Conservation (phyloP, 352 stramenopile genomes). For the Lagenidium giganteum region DNA sequence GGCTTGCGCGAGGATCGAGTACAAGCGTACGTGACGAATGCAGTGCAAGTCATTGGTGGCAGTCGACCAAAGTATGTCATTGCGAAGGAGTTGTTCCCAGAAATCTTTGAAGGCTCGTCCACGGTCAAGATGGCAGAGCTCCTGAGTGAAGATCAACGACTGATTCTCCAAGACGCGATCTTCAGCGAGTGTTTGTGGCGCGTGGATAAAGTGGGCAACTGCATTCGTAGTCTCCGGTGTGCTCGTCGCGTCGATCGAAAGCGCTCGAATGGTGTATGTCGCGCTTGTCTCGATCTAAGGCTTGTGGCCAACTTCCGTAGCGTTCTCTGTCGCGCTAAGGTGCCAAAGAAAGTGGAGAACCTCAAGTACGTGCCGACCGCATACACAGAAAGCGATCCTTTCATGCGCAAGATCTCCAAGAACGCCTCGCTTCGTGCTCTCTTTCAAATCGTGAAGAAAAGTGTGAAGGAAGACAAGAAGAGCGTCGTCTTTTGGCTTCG, state of each 20-base stretch:
- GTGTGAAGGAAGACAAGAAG: conserved; percentile 24
- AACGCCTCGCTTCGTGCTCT: conserved; percentile 64
- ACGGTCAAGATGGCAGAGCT: conserved; percentile 66
- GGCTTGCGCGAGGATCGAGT: conserved; percentile 63
- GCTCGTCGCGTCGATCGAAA: conserved; percentile 31
- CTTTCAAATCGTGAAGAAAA: conserved; percentile 53
- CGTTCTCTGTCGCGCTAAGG: conserved; percentile 63
- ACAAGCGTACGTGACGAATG: conserved; percentile 50
- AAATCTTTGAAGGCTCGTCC: conserved; percentile 42
- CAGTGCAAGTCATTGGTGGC: conserved; percentile 66
- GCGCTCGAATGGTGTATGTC: conserved; percentile 41
- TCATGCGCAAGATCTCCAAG: conserved; percentile 74
- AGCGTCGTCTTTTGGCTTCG: conserved; percentile 62
- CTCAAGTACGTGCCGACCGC: conserved; percentile 73
- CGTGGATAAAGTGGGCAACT: conserved; percentile 68
- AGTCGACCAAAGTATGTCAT: conserved; percentile 80
- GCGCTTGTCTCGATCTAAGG: conserved; percentile 61
- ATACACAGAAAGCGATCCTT: conserved; percentile 75
- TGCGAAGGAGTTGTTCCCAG: conserved; percentile 66
- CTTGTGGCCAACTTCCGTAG: conserved; percentile 73
- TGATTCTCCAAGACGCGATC: conserved; percentile 61
- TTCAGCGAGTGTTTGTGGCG: conserved; percentile 80
- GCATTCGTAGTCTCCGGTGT: conserved; percentile 70
- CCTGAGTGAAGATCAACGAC: conserved; percentile 40
- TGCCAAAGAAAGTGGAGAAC: conserved; percentile 69